Evolutionary conservation across 1,139 yeast species (phyloP), one percentile per base, ranked within the genome.

Genomic region (Saccharomyces hybrid): DNA sequence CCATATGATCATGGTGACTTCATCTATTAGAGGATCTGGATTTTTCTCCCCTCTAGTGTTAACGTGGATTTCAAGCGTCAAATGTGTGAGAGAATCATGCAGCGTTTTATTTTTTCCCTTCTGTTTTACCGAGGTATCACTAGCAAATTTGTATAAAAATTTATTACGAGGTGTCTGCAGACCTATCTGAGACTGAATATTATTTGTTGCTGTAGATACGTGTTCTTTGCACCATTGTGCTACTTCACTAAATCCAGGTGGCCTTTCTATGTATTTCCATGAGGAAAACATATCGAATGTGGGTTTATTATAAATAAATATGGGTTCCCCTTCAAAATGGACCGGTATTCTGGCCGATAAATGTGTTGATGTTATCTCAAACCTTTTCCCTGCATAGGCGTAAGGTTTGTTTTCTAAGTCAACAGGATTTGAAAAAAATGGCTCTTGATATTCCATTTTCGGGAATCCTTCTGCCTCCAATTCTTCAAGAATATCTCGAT

Each of bases 11-110:
- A 83, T 76, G 0, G 71, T 57, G 0, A 91, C 73, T 1, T 80
- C 74, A 65, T 93, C 95, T 1, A 61, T 53, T 3, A 64, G 56
- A 0, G 97, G 96, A 64, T 90, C 84, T 0, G 97, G 95, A 8
- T 74, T 67, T 47, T 76, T 69, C 0, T 73, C 74, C 0, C 66
- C 73, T 13, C 79, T 67, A 0, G 87, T 80, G 53, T 78, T 78
- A 0, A 80, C 83, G 68, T 85, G 93, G 0, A 88, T 65, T 62
- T 91, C 98, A 55, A 88, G 60, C 9, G 79, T 74, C 38, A 90
- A 70, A 27, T 81, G 75, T 0, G 85, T 76, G 64, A 90, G 66
- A 50, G 72, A 66, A 51, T 76, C 76, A 55, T 75, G 78, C 23
- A 1, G 75, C 75, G 1, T 16, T 9, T 76, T 76, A 0, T 83